Evolutionary conservation across 768 basidiomycete genomes (phyloP), one percentile per base, ranked within the genome.

Genomic region (Sarcomyxa edulis): DNA sequence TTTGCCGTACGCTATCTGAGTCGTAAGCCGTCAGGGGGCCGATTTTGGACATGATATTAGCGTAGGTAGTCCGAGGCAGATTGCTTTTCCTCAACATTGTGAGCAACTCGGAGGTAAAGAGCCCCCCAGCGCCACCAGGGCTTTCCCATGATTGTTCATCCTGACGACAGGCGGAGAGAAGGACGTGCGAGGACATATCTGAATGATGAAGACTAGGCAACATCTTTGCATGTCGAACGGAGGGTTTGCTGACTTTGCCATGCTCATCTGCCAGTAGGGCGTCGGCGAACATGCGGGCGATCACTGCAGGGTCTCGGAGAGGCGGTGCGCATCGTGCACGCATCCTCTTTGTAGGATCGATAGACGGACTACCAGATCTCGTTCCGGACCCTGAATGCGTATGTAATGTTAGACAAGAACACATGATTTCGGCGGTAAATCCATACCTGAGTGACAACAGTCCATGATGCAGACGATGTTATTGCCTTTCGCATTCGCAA

Each of bases 151-250:
- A n/a, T n/a, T n/a, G n/a, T n/a, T n/a, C n/a, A n/a, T 20, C 35
- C 35, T 37, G 35, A n/a, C 35, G 3, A 19, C 35, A 37, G 5
- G 35, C 35, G 10, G 35, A 19, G 14, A 37, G 20, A 12, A 37
- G n/a, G 6, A 37, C 35, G 25, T 37, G 35, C 20, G 35, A 37
- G 14, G 20, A 22, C 35, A 37, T 37, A 23, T n/a, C 11, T 19
- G 21, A n/a, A 23, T 37, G n/a, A 10, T 24, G 35, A 22, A 37
- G 25, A n/a, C 35, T 23, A n/a, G 23, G 35, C 20, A 24, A 37
- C 25, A 24, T n/a, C 19, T 7, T 7, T 23, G 6, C n/a, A 22
- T 14, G 6, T 23, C 5, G 20, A 10, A 23, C 20, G n/a, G 4
- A n/a, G n/a, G n/a, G n/a, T n/a, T n/a, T n/a, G n/a, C 23, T n/a